Conservation (phyloP, 495 filamentous ascomycete species). For the Neurospora tetraspora region DNA sequence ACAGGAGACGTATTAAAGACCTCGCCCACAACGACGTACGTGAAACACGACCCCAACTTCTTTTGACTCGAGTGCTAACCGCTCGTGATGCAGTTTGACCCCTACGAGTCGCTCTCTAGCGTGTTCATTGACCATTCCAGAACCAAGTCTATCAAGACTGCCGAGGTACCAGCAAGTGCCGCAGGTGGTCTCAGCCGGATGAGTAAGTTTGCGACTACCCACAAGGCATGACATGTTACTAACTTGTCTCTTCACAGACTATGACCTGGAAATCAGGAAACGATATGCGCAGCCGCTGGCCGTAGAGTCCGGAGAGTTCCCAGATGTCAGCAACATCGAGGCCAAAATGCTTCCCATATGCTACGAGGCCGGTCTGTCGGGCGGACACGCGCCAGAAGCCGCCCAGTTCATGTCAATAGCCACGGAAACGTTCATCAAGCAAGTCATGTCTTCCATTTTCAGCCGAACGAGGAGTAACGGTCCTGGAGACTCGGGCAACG, state of each 20-base stretch:
- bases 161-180: slow-evolving; percentile 71
- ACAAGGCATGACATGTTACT: background rate
- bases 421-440: slow-evolving; percentile 86
- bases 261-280: slow-evolving; percentile 87
- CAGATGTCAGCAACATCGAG: slow-evolving; percentile 67
- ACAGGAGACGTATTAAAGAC: slow-evolving; percentile 79
- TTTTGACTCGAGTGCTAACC: slow-evolving; percentile 4
- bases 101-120: slow-evolving; percentile 50
- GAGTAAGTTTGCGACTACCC: slow-evolving; percentile 47
- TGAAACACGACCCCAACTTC: background rate
- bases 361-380: slow-evolving; percentile 80
- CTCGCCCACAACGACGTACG: slow-evolving; percentile 47
- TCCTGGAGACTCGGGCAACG: slow-evolving; percentile 44
- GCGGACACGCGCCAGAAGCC: slow-evolving; percentile 59
- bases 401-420: slow-evolving; percentile 83
- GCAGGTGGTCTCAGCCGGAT: slow-evolving; percentile 72
- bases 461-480: slow-evolving; percentile 71
- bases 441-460: slow-evolving; percentile 69
- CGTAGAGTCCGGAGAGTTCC: slow-evolving; percentile 87
- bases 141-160: slow-evolving; percentile 53
- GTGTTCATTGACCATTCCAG: slow-evolving; percentile 59
- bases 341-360: slow-evolving; percentile 87
- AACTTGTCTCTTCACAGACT: slow-evolving; percentile 43
- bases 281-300: slow-evolving; percentile 80
- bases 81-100: slow-evolving; percentile 46